phyloP scores from a whole-genome alignment of 306 rosid species.

The Glycine tomentella region DNA sequence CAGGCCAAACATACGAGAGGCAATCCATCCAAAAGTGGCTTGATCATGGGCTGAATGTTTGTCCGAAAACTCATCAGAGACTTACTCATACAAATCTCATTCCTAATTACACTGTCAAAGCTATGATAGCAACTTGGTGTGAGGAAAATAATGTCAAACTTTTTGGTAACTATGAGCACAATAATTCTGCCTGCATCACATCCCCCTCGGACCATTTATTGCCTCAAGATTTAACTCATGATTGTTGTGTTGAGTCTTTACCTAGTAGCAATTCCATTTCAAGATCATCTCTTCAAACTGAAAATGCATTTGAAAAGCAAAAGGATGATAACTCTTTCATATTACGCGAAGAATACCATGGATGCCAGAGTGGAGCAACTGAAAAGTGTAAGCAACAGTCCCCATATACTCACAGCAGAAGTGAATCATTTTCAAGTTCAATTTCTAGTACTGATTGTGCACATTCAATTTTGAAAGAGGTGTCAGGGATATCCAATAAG shows the following conservation, averaged over 20 bases:
- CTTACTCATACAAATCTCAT: slow-evolving; percentile 77
- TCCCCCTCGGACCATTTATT: slow-evolving; percentile 46
- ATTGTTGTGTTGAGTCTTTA: slow-evolving; percentile 47
- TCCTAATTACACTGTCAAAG: slow-evolving; percentile 90
- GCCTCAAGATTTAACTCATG: slow-evolving; percentile 43
- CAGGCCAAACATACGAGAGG: slow-evolving; percentile 94
- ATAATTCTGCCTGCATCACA: slow-evolving; percentile 40
- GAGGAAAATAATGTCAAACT: slow-evolving; percentile 71
- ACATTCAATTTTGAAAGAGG: slow-evolving; percentile 62
- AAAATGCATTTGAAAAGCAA: slow-evolving; percentile 61
- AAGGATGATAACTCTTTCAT: slow-evolving; percentile 52
- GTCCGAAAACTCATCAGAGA: slow-evolving; percentile 86
- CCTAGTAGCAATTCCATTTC: slow-evolving; percentile 60
- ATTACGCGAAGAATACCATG: slow-evolving; percentile 60
- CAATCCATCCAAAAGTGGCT: slow-evolving; percentile 89
- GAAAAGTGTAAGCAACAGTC: slow-evolving; percentile 66
- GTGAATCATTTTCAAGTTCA: slow-evolving; percentile 85
- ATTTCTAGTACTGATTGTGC: slow-evolving; percentile 73
- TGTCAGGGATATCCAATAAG: slow-evolving; percentile 54
- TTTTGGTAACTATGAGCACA: slow-evolving; percentile 42
- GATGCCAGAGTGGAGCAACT: slow-evolving; percentile 53
- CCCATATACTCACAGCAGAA: slow-evolving; percentile 72
- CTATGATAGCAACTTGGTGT: slow-evolving; percentile 92
- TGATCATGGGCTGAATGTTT: slow-evolving; percentile 75
- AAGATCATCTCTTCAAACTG: slow-evolving; percentile 65